Conservation (phyloP, 352 stramenopile species). For the Phytophthora brassicae region DNA sequence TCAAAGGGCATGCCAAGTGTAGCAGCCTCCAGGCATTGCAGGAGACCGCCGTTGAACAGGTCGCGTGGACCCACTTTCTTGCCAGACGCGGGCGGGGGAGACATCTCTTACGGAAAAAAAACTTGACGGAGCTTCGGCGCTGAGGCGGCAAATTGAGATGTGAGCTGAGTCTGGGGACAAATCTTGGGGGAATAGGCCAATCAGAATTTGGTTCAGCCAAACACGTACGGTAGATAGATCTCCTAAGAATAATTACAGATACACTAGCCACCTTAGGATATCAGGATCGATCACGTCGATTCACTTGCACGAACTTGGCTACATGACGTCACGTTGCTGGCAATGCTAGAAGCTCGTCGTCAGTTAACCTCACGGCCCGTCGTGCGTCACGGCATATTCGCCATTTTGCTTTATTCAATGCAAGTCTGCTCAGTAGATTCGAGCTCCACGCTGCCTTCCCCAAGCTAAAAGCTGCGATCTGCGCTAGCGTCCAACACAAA, state of each 20-base stretch:
- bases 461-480: no score
- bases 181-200: slow-evolving; percentile 9
- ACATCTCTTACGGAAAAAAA: slow-evolving; percentile 10
- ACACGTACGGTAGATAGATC: slow-evolving; percentile 1
- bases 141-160: slow-evolving; percentile 19
- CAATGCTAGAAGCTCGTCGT: neutral
- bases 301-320: slow-evolving; percentile 13
- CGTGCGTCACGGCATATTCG: neutral
- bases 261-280: slow-evolving; percentile 13
- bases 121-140: neutral
- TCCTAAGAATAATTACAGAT: slow-evolving; percentile 11
- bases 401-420: neutral
- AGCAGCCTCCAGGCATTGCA: slow-evolving; percentile 89
- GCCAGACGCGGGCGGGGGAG: slow-evolving; percentile 52
- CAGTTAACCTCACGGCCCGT: no score
- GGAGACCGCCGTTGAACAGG: slow-evolving; percentile 76
- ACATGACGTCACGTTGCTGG: slow-evolving; percentile 28
- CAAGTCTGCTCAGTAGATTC: no score
- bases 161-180: slow-evolving; percentile 11
- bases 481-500: no score
- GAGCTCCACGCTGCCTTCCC: no score
- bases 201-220: slow-evolving; percentile 6
- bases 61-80: slow-evolving; percentile 85
- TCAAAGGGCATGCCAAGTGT: slow-evolving; percentile 92
- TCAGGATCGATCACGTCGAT: neutral